Evolutionary conservation across 2,329 filamentous ascomycete genomes (phyloP), one percentile per base, ranked within the genome.

Genomic region (Fusarium brachygibbosum): DNA sequence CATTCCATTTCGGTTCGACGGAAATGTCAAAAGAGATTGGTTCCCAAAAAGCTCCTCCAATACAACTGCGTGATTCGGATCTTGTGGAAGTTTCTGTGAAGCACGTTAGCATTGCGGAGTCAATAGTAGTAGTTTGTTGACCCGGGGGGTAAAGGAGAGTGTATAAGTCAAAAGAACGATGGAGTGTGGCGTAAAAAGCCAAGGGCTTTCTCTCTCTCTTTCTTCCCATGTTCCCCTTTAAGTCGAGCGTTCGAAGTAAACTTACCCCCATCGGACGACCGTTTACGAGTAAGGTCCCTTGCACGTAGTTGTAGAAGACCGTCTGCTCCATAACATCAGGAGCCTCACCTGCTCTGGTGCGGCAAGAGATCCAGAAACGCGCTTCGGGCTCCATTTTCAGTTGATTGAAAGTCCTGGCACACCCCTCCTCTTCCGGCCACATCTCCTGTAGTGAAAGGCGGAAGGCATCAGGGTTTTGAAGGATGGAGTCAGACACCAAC

Each of bases 41-140:
- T 83, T 78, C 0, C 86, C 86, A 70, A 91, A 89, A 0, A 91
- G 78, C 9, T 83, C 79, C 6, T 79, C 76, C 23, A 89, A 78
- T 1, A 72, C 53, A 5, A 78, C 65, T 0, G 68, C 60, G 0
- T 82, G 79, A 19, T 80, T 82, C 31, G 86, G 84, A 4, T 85
- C 79, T 11, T 79, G 74, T 0, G 89, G 88, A 0, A 91, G 80
- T 37, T 84, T 86, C 6, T 51, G 17, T 12, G 25, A 34, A n/a
- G 3, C 2, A 34, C 10, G 5, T 49, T 25, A 49, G 45, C 31
- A 49, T 34, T 23, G 5, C 2, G 16, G 12, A 34, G 16, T 17
- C 10, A 32, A 4, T 13, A 3, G 11, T 3, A 25, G 19, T 14
- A 6, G 5, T 9, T 2, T 6, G 7, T 17, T n/a, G 14, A 17